phyloP scores from a whole-genome alignment of 2,329 filamentous ascomycete genomes.

The Colletotrichum simmondsii region DNA sequence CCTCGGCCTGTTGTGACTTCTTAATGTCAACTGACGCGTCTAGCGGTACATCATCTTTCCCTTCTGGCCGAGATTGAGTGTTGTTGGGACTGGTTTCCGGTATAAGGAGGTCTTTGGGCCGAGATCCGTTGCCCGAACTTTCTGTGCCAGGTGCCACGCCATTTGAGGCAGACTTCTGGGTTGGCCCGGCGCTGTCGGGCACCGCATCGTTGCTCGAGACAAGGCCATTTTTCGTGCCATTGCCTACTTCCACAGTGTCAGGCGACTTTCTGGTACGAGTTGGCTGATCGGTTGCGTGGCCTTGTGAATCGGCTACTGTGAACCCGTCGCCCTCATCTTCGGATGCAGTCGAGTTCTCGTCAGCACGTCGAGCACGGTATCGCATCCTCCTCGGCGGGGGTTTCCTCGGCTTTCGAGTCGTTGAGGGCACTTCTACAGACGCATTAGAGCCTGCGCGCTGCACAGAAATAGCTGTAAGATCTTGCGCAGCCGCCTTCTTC shows the following conservation, averaged over 20 bases:
- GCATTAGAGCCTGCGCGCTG: background rate
- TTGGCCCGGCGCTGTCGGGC: slow-evolving; percentile 27
- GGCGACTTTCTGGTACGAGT: background rate
- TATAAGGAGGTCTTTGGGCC: slow-evolving; percentile 38
- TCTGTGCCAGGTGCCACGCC: slow-evolving; percentile 8
- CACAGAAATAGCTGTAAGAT: slow-evolving; percentile 54
- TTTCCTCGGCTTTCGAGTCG: slow-evolving; percentile 9
- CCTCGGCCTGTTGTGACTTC: background rate
- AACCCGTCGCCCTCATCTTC: slow-evolving; percentile 29
- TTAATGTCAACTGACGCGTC: background rate
- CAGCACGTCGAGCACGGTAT: background rate
- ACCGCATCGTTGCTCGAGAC: slow-evolving; percentile 31
- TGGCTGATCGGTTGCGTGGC: background rate
- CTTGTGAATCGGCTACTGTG: slow-evolving; percentile 35
- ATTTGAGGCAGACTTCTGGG: slow-evolving; percentile 8
- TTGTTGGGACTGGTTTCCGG: slow-evolving; percentile 44
- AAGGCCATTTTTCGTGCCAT: background rate
- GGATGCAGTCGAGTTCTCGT: slow-evolving; percentile 1
- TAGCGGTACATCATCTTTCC: background rate
- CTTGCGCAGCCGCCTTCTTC: slow-evolving; percentile 51
- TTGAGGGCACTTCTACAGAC: slow-evolving; percentile 14
- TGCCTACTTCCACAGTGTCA: background rate
- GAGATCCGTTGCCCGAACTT: slow-evolving; percentile 30
- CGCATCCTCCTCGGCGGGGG: background rate
- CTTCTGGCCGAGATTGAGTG: slow-evolving; percentile 21